Conservation (phyloP, 2,329 filamentous ascomycete species). For the Colletotrichum sansevieriae region DNA sequence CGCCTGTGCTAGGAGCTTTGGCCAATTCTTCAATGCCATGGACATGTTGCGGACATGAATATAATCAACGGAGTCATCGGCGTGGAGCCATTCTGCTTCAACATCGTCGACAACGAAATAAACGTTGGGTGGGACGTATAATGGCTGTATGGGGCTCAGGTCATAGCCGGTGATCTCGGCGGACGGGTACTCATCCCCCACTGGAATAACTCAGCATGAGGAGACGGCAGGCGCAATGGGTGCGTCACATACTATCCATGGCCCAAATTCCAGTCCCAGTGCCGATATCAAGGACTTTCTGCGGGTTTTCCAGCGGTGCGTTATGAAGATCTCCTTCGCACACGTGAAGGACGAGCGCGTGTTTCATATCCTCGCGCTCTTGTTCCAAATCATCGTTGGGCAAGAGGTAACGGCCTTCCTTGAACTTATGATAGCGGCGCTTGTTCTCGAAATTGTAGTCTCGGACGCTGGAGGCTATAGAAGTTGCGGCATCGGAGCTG, state of each 20-base stretch:
- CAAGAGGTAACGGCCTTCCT: conserved; percentile 49
- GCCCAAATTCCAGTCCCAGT: conserved; percentile 62
- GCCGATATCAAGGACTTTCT: conserved; percentile 61
- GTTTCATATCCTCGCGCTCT: conserved; percentile 66
- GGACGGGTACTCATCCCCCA: conserved; percentile 72
- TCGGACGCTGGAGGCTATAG: conserved; percentile 47
- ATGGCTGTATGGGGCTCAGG: conserved; percentile 45
- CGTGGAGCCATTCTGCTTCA: conserved; percentile 47
- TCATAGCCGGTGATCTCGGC: conserved; percentile 51
- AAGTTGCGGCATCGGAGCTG: conserved; percentile 48
- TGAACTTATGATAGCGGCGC: conserved; percentile 53
- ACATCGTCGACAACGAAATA: conserved; percentile 60
- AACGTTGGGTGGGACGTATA: conserved; percentile 43
- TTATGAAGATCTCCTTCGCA: conserved; percentile 53
- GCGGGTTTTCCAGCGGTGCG: conserved; percentile 51
- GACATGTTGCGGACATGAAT: conserved; percentile 71
- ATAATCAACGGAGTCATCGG: conserved; percentile 67
- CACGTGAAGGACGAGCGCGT: conserved; percentile 59
- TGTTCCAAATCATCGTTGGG: conserved; percentile 59
- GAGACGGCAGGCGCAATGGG: too few species aligned
- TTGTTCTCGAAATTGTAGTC: conserved; percentile 56
- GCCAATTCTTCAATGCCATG: conserved; percentile 68
- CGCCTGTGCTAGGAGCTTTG: conserved; percentile 58
- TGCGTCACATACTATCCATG: conserved; percentile 59
- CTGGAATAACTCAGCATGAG: background rate